Base-by-base conservation (phyloP, 2,329 filamentous ascomycete species). In the Trichoderma citrinoviride region DNA sequence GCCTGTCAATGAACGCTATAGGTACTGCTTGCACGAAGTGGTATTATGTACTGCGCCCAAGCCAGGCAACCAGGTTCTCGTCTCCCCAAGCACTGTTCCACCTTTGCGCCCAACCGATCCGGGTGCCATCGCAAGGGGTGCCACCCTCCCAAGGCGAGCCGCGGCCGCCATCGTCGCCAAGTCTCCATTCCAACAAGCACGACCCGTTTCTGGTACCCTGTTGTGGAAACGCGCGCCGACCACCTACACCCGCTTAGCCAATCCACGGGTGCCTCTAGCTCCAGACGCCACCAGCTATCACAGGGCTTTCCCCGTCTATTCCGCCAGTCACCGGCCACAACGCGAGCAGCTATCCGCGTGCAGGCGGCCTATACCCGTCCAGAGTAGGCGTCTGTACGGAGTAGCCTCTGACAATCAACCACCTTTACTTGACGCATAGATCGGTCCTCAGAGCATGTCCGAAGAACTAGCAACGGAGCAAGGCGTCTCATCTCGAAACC, bases 81-180 rank as follows among this genome's bases (percentile, higher is more conserved):
- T 23, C 47, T 27, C 29, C 46, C 49, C 37, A 49, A 62, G 47
- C 27, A 25, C 49, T 27, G 60, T 63, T 54, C 41, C 50, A 63
- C 40, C 50, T 55, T 63, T 54, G 50, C 60, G 50, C 49, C 49
- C 49, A 46, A 63, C 50, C 40, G 40, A 63, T 55, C 60, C 50
- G 40, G 47, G 58, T 61, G 19, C 58, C 57, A 52, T 61, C 47
- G 47, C 58, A 61, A 44, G 58, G 57, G 58, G 58, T 44, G 58
- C 47, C 46, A 43, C 58, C 60, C 43, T 43, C 60, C 50, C 54
- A 47, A 63, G 60, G 60, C 60, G 50, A 63, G 60, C 60, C 60
- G 60, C 60, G 49, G 60, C 50, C 57, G 57, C 57, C 57, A 61
- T 61, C 57, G 46, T 61, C 57, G 33, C 58, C 58, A 44, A 52